These are phyloP conservation scores for Pilaira anomala DNA, from an alignment of 192 early-diverging fungal genomes.

Conservation along the genomic window DNA sequence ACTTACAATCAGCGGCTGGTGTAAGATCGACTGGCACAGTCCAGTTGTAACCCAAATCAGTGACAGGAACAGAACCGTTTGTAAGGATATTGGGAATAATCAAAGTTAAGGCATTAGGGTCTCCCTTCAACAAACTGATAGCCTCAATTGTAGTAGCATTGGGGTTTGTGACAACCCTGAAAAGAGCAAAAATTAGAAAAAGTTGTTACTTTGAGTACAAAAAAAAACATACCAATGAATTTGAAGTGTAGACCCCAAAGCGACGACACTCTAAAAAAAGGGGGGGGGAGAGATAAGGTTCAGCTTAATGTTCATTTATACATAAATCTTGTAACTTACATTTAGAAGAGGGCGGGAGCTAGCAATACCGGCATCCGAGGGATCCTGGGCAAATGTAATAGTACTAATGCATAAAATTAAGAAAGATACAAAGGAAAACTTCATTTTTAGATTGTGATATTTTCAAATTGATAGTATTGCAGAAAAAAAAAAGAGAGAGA, in stretches of 20 bases:
- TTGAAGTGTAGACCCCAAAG: too few relatives aligned
- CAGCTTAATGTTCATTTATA: neutral
- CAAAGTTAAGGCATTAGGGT: constrained; percentile 1
- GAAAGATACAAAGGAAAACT: neutral
- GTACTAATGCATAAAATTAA: neutral
- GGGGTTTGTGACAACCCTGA: neutral
- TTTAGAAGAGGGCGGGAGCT: neutral
- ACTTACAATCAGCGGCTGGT: constrained; percentile 16
- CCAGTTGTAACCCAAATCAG: constrained; percentile 11
- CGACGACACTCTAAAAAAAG: neutral
- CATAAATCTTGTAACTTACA: neutral
- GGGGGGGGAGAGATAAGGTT: neutral
- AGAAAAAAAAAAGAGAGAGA: neutral
- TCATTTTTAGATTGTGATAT: too few relatives aligned
- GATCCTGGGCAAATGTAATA: neutral
- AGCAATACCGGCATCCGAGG: neutral
- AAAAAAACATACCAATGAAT: too few relatives aligned
- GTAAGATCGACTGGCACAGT: constrained; percentile 6
- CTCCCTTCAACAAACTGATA: constrained; percentile 11
- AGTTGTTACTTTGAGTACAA: too few relatives aligned
- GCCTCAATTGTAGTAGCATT: neutral
- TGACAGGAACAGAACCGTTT: neutral
- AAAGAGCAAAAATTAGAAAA: too few relatives aligned
- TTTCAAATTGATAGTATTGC: neutral
- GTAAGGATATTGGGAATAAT: constrained; percentile 7